Base-by-base conservation (phyloP, 2,329 filamentous ascomycete genomes). In the Cladophialophora chaetospira region DNA sequence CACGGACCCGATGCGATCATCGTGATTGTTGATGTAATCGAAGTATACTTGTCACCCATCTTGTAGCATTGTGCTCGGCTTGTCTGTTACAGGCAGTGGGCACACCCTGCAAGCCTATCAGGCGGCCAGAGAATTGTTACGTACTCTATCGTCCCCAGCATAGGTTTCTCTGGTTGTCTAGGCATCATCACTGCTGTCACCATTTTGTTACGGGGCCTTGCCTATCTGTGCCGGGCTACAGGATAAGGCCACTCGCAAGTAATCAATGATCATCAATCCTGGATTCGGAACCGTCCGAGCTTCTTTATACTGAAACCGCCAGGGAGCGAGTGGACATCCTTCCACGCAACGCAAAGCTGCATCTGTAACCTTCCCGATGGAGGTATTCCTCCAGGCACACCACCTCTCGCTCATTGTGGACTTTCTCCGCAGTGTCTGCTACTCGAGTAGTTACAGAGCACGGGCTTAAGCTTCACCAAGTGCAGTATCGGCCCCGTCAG, bases 181-280 rank as follows among this genome's bases (percentile, higher is more conserved):
- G n/a, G n/a, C n/a, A n/a, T n/a, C n/a, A n/a, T n/a, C n/a, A n/a
- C n/a, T n/a, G n/a, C n/a, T n/a, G n/a, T n/a, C n/a, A n/a, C n/a
- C n/a, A n/a, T n/a, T n/a, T n/a, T n/a, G 36, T 40, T 19, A 11
- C 36, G 23, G 15, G 36, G 36, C 36, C 36, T 40, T 40, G 11
- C 36, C 5, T 11, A 21, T 15, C n/a, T n/a, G n/a, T n/a, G n/a
- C n/a, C n/a, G 23, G 17, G 36, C 17, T 21, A 40, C 8, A 19
- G 3, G 15, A 11, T 40, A 40, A 40, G 36, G 17, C 36, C 36
- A 40, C 36, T 10, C 15, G 8, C 36, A 11, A 11, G 36, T 19
- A 21, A 40, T 40, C 36, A n/a, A 17, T 40, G 36, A 46, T 46
- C 44, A 46, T 28, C 3, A 31, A 46, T 46, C 44, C 25, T 21